These are phyloP conservation scores for Colletotrichum zoysiae DNA, from an alignment of 2,329 filamentous ascomycete genomes.

Conservation along the genomic window DNA sequence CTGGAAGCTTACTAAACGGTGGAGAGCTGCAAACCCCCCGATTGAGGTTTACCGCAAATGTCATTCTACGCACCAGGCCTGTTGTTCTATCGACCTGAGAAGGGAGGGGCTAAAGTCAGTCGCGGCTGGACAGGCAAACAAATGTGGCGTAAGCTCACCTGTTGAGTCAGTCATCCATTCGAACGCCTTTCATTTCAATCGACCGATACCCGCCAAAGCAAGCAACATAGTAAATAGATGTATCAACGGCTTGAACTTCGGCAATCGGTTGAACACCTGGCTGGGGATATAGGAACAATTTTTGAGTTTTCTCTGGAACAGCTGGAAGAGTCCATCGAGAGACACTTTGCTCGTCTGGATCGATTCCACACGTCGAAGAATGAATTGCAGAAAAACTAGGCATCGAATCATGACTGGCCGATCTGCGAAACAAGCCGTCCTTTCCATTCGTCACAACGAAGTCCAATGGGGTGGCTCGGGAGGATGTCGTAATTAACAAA, in stretches of 20 bases:
- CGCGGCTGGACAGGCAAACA: not conserved
- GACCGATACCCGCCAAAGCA: constrained; percentile 11
- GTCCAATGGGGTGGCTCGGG: constrained; percentile 6
- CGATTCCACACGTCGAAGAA: not conserved
- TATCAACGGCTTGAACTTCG: not conserved
- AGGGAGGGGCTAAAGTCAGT: not conserved
- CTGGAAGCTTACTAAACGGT: constrained; percentile 17
- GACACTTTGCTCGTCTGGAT: not conserved
- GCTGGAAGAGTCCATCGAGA: constrained; percentile 2
- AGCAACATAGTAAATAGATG: not conserved
- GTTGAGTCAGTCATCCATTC: not conserved
- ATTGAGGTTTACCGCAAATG: not conserved
- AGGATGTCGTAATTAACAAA: not conserved
- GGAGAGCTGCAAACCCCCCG: constrained; percentile 11
- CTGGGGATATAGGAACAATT: not conserved
- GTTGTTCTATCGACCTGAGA: not conserved
- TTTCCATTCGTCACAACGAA: constrained; percentile 19
- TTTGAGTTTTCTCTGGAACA: not conserved
- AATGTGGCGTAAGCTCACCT: constrained; percentile 27
- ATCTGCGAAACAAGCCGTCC: not conserved
- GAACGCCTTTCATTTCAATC: not conserved
- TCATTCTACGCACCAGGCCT: not conserved
- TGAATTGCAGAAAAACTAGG: constrained; percentile 22
- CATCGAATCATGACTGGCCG: constrained; percentile 14
- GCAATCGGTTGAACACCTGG: not conserved